A percentile compares a stretch with the other conserved stretches of the same genome.
These are phyloP conservation scores for Zoysia matrella DNA, from an alignment of 202 grass and related monocot genomes.

Conservation along the genomic window DNA sequence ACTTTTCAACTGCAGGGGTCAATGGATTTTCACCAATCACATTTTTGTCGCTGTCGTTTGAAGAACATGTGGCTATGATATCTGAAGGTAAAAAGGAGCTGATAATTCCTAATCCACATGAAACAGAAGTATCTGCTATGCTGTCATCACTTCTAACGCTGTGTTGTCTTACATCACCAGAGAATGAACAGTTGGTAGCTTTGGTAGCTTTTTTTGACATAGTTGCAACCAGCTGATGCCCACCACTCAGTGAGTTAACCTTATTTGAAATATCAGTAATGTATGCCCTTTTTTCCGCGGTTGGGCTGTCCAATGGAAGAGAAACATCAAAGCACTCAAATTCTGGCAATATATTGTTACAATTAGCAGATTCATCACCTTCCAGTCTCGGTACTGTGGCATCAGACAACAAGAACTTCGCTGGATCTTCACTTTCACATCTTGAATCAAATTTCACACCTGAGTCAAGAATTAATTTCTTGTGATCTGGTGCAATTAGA, in stretches of 20 bases:
- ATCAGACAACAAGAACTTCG: slow-evolving; percentile 28
- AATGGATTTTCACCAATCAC: slow-evolving; percentile 12
- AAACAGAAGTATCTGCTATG: slow-evolving; percentile 34
- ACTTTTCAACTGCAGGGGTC: slow-evolving; percentile 56
- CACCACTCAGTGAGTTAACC: slow-evolving; percentile 37
- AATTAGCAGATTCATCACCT: slow-evolving; percentile 44
- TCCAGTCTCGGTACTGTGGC: slow-evolving; percentile 36
- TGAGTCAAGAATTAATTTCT: slow-evolving; percentile 47
- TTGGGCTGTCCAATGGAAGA: slow-evolving; percentile 49
- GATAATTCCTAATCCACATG: slow-evolving; percentile 49
- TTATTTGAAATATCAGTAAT: slow-evolving; percentile 22
- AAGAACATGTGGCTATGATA: slow-evolving; percentile 42
- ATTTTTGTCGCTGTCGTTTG: slow-evolving; percentile 38
- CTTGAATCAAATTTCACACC: slow-evolving; percentile 35
- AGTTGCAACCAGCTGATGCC: slow-evolving; percentile 52
- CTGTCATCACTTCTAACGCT: slow-evolving; percentile 41
- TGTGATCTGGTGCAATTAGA: slow-evolving; percentile 25
- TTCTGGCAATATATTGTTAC: slow-evolving; percentile 66
- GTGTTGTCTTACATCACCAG: slow-evolving; percentile 44
- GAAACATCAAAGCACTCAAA: slow-evolving; percentile 38
- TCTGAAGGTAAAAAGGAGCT: slow-evolving; percentile 39
- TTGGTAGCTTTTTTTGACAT: slow-evolving; percentile 58
- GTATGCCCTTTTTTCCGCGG: slow-evolving; percentile 47
- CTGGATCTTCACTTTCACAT: slow-evolving; percentile 40
- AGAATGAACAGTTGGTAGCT: slow-evolving; percentile 27